phyloP scores from a whole-genome alignment of 2,329 filamentous ascomycete species.

The Colletotrichum filicis region DNA sequence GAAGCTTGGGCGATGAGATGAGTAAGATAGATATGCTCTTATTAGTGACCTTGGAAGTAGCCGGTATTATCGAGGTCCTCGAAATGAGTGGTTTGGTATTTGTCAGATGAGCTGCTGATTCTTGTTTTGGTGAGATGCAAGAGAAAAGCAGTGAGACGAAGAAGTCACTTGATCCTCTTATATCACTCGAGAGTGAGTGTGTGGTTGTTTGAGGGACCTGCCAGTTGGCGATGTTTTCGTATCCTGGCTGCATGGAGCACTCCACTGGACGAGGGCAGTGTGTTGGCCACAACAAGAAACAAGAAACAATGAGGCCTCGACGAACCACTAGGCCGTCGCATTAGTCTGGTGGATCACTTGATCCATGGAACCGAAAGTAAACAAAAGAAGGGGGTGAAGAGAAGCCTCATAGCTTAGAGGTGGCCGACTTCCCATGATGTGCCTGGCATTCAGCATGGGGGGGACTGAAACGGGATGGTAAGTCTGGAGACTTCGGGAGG shows the following conservation, averaged over 20 bases:
- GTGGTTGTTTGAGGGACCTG: not conserved
- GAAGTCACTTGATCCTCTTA: conserved; percentile 34
- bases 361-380: conserved; percentile 15
- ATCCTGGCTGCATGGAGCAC: conserved; percentile 18
- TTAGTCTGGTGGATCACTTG: conserved; percentile 8
- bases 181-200: not conserved
- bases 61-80: conserved; percentile 5
- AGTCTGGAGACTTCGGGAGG: not conserved
- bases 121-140: conserved; percentile 1
- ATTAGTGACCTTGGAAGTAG: not conserved
- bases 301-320: not conserved
- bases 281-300: conserved; percentile 31
- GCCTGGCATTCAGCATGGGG: conserved; percentile 2
- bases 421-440: not conserved
- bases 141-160: not conserved
- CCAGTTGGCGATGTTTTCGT: conserved; percentile 35
- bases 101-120: not conserved
- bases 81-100: conserved; percentile 18
- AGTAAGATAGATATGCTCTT: not conserved
- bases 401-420: not conserved
- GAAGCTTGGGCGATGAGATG: conserved; percentile 1
- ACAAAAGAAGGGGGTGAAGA: not conserved
- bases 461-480: conserved; percentile 5
- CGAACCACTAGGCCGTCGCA: conserved; percentile 18
- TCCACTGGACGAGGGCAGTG: conserved; percentile 30